phyloP scores from a whole-genome alignment of 176 grass and related monocot species.

The Puccinellia tenuiflora region DNA sequence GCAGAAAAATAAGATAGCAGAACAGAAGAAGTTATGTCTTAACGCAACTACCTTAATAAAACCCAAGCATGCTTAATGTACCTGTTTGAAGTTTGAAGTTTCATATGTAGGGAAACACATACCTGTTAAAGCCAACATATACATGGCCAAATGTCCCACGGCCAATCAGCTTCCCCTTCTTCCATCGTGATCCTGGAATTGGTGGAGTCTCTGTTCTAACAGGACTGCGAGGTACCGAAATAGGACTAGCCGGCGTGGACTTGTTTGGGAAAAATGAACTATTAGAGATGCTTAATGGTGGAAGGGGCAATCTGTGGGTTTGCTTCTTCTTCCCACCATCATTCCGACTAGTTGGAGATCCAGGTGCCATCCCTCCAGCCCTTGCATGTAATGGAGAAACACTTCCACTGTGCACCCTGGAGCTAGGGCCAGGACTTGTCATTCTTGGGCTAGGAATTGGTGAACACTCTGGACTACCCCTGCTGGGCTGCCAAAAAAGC shows the following conservation, averaged over 20 bases:
- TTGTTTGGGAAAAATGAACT: constrained; percentile 73
- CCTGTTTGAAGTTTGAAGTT: neutral
- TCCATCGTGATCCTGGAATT: constrained; percentile 88
- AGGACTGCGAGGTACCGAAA: constrained; percentile 74
- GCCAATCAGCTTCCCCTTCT: constrained; percentile 96
- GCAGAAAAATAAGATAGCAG: neutral
- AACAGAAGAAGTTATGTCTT: constrained; percentile 12
- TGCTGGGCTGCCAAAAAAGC: constrained; percentile 76
- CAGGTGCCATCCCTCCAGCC: constrained; percentile 83
- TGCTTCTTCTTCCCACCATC: constrained; percentile 84
- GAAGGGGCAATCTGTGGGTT: constrained; percentile 88
- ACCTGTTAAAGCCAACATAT: constrained; percentile 99
- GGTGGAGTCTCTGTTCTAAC: constrained; percentile 70
- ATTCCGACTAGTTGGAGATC: constrained; percentile 66
- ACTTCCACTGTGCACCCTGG: constrained; percentile 86
- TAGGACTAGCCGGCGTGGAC: constrained; percentile 59
- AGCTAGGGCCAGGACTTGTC: constrained; percentile 90
- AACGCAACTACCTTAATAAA: neutral
- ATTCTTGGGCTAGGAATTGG: constrained; percentile 96
- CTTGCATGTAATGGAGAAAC: constrained; percentile 92
- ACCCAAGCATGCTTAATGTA: neutral
- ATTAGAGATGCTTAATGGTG: constrained; percentile 74
- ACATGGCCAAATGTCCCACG: constrained; percentile 96
- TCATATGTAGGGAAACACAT: constrained; percentile 21
- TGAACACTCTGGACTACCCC: constrained; percentile 88